A percentile compares a stretch with the other conserved stretches of the same genome.
Evolutionary conservation across 768 basidiomycete species (phyloP).

Genomic region (Leccinum boreale): DNA sequence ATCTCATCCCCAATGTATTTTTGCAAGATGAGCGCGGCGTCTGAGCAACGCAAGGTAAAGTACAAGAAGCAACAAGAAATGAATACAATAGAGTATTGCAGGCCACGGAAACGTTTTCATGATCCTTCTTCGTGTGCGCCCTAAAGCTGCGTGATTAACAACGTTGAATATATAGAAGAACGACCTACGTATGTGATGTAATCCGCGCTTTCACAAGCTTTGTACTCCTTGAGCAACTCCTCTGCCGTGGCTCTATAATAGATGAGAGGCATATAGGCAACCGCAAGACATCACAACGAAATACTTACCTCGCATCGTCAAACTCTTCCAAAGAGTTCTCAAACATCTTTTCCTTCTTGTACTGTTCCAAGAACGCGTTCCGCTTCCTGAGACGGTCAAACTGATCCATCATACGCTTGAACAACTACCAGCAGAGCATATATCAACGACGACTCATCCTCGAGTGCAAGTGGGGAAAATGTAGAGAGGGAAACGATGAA

Average conservation of each 20-base stretch:
- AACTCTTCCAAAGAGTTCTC: slow-evolving; percentile 93
- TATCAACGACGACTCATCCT: background rate
- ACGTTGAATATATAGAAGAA: background rate
- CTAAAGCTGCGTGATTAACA: slow-evolving; percentile 15
- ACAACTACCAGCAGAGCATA: slow-evolving; percentile 51
- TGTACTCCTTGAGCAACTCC: slow-evolving; percentile 89
- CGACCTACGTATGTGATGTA: slow-evolving; percentile 82
- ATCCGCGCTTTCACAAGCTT: slow-evolving; percentile 92
- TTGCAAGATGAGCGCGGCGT: slow-evolving; percentile 2
- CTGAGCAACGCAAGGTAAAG: slow-evolving; percentile 1
- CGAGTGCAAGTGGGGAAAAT: background rate
- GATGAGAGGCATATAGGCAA: background rate
- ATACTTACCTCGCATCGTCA: slow-evolving; percentile 85
- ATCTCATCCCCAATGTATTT: slow-evolving; percentile 25
- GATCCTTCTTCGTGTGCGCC: slow-evolving; percentile 35
- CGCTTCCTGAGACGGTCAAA: slow-evolving; percentile 84
- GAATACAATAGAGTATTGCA: background rate
- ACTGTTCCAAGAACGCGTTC: slow-evolving; percentile 95
- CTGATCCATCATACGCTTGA: slow-evolving; percentile 94
- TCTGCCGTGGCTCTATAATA: slow-evolving; percentile 72
- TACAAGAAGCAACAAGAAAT: slow-evolving; percentile 3
- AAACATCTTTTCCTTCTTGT: slow-evolving; percentile 97
- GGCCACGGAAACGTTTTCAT: slow-evolving; percentile 6
- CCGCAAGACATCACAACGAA: background rate
- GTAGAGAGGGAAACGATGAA: background rate